These are phyloP conservation scores for Hippophae rhamnoides DNA, from an alignment of 306 rosid genomes.

Conservation along the genomic window DNA sequence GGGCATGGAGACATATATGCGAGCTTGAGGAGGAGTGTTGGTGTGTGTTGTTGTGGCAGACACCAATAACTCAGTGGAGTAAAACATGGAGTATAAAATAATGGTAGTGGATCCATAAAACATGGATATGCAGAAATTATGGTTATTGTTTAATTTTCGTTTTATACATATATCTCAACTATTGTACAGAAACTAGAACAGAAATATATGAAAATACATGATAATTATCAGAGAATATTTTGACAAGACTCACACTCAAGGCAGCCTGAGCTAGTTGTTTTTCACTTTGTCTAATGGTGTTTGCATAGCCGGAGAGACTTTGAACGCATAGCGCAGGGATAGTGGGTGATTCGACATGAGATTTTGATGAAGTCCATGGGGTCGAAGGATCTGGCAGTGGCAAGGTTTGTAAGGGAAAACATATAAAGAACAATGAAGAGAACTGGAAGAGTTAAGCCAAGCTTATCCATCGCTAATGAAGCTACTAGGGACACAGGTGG, in stretches of 20 bases:
- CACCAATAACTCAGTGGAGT: no score
- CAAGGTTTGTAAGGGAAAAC: constrained; percentile 10
- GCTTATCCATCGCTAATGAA: constrained; percentile 31
- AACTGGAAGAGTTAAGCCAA: constrained; percentile 18
- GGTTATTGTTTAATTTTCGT: no score
- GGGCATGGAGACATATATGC: no score
- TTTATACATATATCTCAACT: no score
- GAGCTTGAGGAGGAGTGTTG: no score
- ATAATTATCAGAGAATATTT: no score
- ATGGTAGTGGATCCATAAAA: no score
- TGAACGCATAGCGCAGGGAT: constrained; percentile 55
- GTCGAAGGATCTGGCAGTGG: constrained; percentile 16
- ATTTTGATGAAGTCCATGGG: constrained; percentile 43
- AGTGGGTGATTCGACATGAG: constrained; percentile 50
- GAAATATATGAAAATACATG: no score
- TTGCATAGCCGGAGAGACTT: constrained; percentile 34
- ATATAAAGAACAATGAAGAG: constrained; percentile 23
- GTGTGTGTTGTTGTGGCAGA: no score
- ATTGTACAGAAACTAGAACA: no score
- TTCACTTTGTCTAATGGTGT: constrained; percentile 35
- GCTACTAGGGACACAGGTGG: not conserved
- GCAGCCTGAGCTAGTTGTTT: constrained; percentile 51
- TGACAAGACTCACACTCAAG: constrained; percentile 56
- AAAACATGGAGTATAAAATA: no score
- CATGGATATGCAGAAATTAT: no score